Evolutionary conservation across 768 basidiomycete genomes (phyloP).

Genomic region (Kwoniella dendrophila): DNA sequence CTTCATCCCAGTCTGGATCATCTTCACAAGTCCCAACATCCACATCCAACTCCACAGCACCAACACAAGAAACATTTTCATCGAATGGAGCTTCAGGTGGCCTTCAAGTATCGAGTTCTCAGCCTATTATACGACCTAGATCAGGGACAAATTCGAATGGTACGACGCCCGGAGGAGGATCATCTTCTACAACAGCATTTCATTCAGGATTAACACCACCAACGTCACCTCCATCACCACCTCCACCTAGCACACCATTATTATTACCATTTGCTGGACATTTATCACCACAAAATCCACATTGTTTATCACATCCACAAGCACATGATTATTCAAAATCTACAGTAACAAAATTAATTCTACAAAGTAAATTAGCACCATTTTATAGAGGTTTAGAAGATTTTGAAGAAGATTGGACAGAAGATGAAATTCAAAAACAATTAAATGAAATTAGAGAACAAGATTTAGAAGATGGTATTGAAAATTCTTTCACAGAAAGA

Average conservation of each 20-base stretch:
- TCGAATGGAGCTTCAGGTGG: not conserved
- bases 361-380: slow-evolving; percentile 84
- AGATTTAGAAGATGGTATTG: slow-evolving; percentile 43
- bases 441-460: slow-evolving; percentile 47
- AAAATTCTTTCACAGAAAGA: slow-evolving; percentile 44
- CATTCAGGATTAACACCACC: slow-evolving; percentile 48
- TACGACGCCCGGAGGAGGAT: no score
- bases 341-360: slow-evolving; percentile 82
- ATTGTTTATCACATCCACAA: slow-evolving; percentile 46
- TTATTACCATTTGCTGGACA: slow-evolving; percentile 52
- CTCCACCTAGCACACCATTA: slow-evolving; percentile 47
- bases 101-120: not conserved
- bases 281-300: slow-evolving; percentile 51
- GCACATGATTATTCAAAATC: slow-evolving; percentile 83
- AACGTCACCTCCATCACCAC: slow-evolving; percentile 37
- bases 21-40: slow-evolving; percentile 13
- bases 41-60: not conserved
- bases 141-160: not conserved
- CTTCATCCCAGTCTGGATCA: slow-evolving; percentile 17
- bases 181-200: slow-evolving; percentile 12
- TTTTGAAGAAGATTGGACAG: slow-evolving; percentile 83
- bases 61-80: not conserved
- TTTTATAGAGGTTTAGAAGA: slow-evolving; percentile 97
- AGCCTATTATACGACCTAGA: slow-evolving; percentile 10
- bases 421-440: slow-evolving; percentile 66